phyloP scores from a whole-genome alignment of 306 rosid species.

The Rubus idaeus region DNA sequence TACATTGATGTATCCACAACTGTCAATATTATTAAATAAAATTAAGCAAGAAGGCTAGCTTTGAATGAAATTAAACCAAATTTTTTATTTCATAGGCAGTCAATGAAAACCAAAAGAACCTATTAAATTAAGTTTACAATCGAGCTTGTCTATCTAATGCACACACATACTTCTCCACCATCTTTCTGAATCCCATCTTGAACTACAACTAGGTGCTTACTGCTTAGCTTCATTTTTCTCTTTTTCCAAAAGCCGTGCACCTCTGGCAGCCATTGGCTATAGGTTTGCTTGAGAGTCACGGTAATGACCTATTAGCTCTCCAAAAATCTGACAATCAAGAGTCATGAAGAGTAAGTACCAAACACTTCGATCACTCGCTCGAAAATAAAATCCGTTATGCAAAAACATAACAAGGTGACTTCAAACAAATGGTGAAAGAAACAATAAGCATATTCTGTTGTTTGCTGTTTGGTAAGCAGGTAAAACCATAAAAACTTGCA shows the following conservation, averaged over 20 bases:
- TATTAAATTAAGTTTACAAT: no score
- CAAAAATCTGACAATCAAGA: conserved; percentile 49
- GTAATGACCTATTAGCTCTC: conserved; percentile 80
- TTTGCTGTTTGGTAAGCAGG: no score
- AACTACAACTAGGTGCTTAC: conserved; percentile 53
- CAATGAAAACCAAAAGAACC: no score
- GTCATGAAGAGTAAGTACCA: conserved; percentile 16
- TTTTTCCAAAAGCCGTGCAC: conserved; percentile 77
- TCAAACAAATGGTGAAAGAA: neutral
- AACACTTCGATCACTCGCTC: neutral
- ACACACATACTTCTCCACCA: conserved; percentile 26
- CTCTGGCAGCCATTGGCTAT: conserved; percentile 82
- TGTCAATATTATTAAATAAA: no score
- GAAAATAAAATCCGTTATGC: neutral
- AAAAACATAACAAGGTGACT: neutral
- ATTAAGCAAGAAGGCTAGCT: no score
- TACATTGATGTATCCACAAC: no score
- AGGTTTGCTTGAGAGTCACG: conserved; percentile 59
- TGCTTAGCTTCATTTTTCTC: conserved; percentile 74
- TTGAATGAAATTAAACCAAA: no score
- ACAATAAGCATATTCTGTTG: neutral
- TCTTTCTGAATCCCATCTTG: conserved; percentile 82
- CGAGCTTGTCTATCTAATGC: no score
- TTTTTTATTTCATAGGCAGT: no score
- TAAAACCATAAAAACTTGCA: no score